Percentiles rank a stretch among this genome's conserved stretches.
Evolutionary conservation across 306 rosid genomes (phyloP).

Genomic region (Canavalia ensiformis): DNA sequence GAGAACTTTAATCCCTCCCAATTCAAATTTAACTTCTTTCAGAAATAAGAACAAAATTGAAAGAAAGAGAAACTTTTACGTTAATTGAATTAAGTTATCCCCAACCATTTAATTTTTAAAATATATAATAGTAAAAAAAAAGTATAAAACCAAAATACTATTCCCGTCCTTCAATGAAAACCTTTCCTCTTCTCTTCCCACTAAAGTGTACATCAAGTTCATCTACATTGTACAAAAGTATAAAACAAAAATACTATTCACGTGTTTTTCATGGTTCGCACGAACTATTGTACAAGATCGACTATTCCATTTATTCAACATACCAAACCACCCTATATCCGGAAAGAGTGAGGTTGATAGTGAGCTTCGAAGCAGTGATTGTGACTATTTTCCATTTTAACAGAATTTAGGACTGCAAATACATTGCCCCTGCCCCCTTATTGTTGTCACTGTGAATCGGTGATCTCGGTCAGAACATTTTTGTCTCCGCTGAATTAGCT

Average conservation of each 20-base stretch:
- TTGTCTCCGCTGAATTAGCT: constrained; percentile 45
- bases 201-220: too few species aligned
- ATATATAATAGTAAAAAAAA: too few species aligned
- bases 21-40: too few species aligned
- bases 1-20: too few species aligned
- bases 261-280: neutral
- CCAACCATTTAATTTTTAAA: too few species aligned
- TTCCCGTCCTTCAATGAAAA: too few species aligned
- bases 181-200: too few species aligned
- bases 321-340: neutral
- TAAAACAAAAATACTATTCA: neutral
- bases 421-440: constrained; percentile 30
- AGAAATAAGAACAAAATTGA: too few species aligned
- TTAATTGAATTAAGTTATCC: too few species aligned
- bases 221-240: neutral
- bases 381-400: neutral
- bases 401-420: constrained; percentile 40
- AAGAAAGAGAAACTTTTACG: too few species aligned
- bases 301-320: constrained; percentile 1
- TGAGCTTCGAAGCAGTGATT: constrained; percentile 1
- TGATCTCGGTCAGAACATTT: constrained; percentile 35
- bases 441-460: neutral
- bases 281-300: neutral
- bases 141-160: too few species aligned
- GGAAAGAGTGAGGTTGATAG: neutral